Base-by-base conservation (phyloP, 192 early-diverging fungal species). In the Coemansia reversa region DNA sequence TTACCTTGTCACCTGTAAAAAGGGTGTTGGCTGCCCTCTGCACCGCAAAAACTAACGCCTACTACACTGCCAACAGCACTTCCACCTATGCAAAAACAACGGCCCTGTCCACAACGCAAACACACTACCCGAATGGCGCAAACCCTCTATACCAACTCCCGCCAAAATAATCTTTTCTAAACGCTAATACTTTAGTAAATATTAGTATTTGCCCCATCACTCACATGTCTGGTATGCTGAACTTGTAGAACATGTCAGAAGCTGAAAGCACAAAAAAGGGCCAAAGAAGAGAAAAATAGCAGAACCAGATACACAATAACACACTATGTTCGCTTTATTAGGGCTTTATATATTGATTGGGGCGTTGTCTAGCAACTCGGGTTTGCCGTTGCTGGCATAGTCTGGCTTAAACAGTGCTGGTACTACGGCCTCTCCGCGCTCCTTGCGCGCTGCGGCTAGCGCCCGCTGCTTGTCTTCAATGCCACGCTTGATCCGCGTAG, bases 401-500 rank as follows among this genome's bases (percentile, higher is more conserved):
- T 64, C 66, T 5, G 87, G 69, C 47, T 89, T 79, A 68, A 92
- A 92, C 65, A 84, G 84, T n/a, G 67, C 69, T 25, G 85, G 80
- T 33, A 75, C 79, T 69, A 84, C 86, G 42, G 67, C 79, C 52
- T 83, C 76, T 8, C 74, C 72, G 23, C 75, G 74, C 16, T 66
- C 69, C 25, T 83, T 85, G 58, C 69, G 61, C 50, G 75, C 84
- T 1, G 80, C 82, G 0, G 86, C 82, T 48, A 75, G 62, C 48
- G 69, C 62, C 23, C 90, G 74, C 74, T 90, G 88, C 24, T 30
- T 27, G 54, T 92, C 90, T 73, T 92, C 90, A 68, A 92, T 85
- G 3, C 49, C 66, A 20, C 86, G 74, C 66, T 92, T 92, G 47
- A 75, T 72, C 72, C 82, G 81, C 16, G 90, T 90, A 8, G 90